Base-by-base conservation (phyloP, 495 filamentous ascomycete genomes). In the Tuber indicum region DNA sequence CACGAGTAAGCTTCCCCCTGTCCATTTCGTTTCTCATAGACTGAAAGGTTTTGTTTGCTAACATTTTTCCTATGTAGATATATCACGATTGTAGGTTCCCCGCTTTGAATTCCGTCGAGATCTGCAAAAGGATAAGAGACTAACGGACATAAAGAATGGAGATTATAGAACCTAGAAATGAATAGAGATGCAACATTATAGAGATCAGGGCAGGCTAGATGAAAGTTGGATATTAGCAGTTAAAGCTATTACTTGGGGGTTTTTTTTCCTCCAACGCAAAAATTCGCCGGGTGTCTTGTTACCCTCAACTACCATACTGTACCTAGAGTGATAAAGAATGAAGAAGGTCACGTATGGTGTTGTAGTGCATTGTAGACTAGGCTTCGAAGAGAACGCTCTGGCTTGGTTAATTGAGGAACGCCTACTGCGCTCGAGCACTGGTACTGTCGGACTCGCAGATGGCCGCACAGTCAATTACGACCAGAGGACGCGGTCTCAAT, bases 1-100 rank as follows among this genome's bases (percentile, higher is more conserved):
- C 96, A 98, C 84, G 96, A 98, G 86, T 99, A 96, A 87, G 93
- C 52, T 76, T 21, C n/a, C 0, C 66, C 72, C 49, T 73, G 62
- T 43, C 73, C 26, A 66, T 72, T 21, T 43, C 23, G 36, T 70
- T 72, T 72, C 46, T 49, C n/a, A 36, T 72, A 39, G 19, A 62
- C 66, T 32, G 45, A 58, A 77, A 41, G 52, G 42, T 43, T 62
- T 21, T 71, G 26, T 74, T 75, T 79, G 73, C 66, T 76, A 62
- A 77, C n/a, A 19, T n/a, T 36, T 58, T 66, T 66, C 58, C 42
- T 62, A 58, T 66, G 70, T 12, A 81, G 79, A 49, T 81, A 83
- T 76, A 76, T 83, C 36, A 83, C 81, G 46, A 83, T 83, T 76
- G 81, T 83, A 79, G 70, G 81, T 83, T 43, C 58, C 71, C 72